A percentile compares a stretch with the other conserved stretches of the same genome.
Conservation (phyloP, 352 stramenopile species). For the Globisporangium okanoganense region DNA sequence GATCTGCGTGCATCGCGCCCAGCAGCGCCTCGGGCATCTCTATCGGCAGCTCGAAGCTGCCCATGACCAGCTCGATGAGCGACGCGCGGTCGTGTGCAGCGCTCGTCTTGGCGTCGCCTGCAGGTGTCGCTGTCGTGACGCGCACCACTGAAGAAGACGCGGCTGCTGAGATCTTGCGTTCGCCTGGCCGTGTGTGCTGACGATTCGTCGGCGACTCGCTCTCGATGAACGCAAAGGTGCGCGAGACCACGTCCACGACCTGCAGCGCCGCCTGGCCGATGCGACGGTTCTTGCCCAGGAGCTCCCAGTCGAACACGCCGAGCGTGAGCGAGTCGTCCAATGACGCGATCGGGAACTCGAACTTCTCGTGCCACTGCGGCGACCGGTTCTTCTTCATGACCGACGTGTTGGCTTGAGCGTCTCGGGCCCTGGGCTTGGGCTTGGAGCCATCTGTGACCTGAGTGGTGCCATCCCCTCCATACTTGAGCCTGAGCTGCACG, state of each 20-base stretch:
- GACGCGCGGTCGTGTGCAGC: not conserved
- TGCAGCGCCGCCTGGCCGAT: slow-evolving; percentile 42
- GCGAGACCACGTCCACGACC: slow-evolving; percentile 46
- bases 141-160: not conserved
- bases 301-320: slow-evolving; percentile 51
- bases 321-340: slow-evolving; percentile 49
- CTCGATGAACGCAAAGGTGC: slow-evolving; percentile 17
- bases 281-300: slow-evolving; percentile 39
- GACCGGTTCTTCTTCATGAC: slow-evolving; percentile 60
- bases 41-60: slow-evolving; percentile 58
- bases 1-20: slow-evolving; percentile 31
- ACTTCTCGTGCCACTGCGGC: slow-evolving; percentile 56
- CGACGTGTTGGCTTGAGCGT: slow-evolving; percentile 44
- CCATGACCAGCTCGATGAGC: slow-evolving; percentile 30
- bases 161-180: not conserved
- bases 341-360: slow-evolving; percentile 44
- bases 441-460: not conserved
- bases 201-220: slow-evolving; percentile 2
- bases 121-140: not conserved
- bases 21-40: slow-evolving; percentile 52
- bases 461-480: slow-evolving; percentile 3
- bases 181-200: not conserved
- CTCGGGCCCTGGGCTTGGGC: not conserved
- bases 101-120: not conserved
- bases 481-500: slow-evolving; percentile 46